These are phyloP conservation scores for Phytophthora europaea DNA, from an alignment of 352 stramenopile species.

Conservation along the genomic window DNA sequence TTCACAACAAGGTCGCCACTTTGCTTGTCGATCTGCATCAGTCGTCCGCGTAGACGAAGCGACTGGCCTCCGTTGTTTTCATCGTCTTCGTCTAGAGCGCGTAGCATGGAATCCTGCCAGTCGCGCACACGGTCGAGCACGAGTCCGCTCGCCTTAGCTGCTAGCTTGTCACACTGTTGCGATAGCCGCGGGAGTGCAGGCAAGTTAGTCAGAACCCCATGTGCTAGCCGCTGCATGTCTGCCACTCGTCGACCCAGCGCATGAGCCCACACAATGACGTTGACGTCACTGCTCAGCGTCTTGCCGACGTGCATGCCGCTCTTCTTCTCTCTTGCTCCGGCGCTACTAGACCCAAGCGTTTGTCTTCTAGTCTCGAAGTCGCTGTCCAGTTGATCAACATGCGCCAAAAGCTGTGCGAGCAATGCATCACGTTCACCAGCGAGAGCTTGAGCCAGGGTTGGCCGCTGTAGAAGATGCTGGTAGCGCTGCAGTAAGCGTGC, in stretches of 20 bases:
- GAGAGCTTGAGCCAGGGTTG: constrained; percentile 81
- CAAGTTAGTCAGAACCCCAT: constrained; percentile 73
- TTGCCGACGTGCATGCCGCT: constrained; percentile 74
- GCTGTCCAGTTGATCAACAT: constrained; percentile 90
- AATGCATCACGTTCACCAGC: constrained; percentile 89
- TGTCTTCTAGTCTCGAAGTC: constrained; percentile 81
- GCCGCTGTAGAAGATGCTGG: constrained; percentile 80
- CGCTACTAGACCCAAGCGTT: constrained; percentile 31
- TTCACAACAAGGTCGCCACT: constrained; percentile 92
- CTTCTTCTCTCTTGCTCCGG: constrained; percentile 28
- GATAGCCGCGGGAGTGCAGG: constrained; percentile 63
- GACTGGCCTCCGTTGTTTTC: constrained; percentile 67
- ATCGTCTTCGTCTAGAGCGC: constrained; percentile 67
- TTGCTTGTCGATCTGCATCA: constrained; percentile 93
- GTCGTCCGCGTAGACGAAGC: constrained; percentile 80
- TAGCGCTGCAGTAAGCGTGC: constrained; percentile 91
- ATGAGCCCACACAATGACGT: constrained; percentile 88
- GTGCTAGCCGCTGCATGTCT: constrained; percentile 60
- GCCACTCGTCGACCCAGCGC: constrained; percentile 72
- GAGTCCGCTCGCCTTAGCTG: constrained; percentile 65
- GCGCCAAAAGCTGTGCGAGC: constrained; percentile 84
- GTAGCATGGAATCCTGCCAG: constrained; percentile 88
- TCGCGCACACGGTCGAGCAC: constrained; percentile 85
- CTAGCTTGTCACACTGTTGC: constrained; percentile 66
- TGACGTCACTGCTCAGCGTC: constrained; percentile 86